Base-by-base conservation (phyloP, 495 filamentous ascomycete species). In the Aspergillus diversus region DNA sequence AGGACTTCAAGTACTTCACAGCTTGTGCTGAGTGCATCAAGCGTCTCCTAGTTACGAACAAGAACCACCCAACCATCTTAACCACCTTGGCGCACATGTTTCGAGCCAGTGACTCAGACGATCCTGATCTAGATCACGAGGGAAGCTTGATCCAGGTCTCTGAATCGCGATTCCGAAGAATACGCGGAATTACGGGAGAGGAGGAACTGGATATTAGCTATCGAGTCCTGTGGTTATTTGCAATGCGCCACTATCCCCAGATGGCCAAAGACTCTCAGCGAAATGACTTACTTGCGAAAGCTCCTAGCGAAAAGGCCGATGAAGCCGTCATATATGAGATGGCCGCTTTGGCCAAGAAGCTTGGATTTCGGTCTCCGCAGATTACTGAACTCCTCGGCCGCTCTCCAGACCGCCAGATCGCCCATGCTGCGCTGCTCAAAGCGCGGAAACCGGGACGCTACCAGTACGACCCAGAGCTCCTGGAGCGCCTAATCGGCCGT, bases 1-100 rank as follows among this genome's bases (percentile, higher is more conserved):
- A 74, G 49, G 73, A 79, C 55, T 63, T 76, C 15, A 70, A 70
- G 15, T 76, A 74, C 52, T 52, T 76, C 5, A 63, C 72, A 61
- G 47, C 27, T 32, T 73, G 63, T 39, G 60, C 65, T 6, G 39
- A 74, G 50, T 71, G 59, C 53, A 17, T 80, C 4, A 75, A 75
- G 58, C 63, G 68, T 39, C 63, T 76, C 4, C 64, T 54, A 55
- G 27, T 54, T n/a, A 51, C 48, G 17, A 31, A 27, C 52, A 33
- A 9, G 54, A 57, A 70, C 46, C 47, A 39, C 54, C 6, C 52
- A 55, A 67, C 66, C 5, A 68, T 72, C 33, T 52, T 54, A 7
- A 13, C 32, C 11, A 60, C 16, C 12, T 39, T 69, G 58, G 11
- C 52, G n/a, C 42, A 34, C 47, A n/a, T 31, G 13, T 21, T 31